Evolutionary conservation across 169 alveolate genomes (phyloP).

Genomic region (Perkinsus marinus): DNA sequence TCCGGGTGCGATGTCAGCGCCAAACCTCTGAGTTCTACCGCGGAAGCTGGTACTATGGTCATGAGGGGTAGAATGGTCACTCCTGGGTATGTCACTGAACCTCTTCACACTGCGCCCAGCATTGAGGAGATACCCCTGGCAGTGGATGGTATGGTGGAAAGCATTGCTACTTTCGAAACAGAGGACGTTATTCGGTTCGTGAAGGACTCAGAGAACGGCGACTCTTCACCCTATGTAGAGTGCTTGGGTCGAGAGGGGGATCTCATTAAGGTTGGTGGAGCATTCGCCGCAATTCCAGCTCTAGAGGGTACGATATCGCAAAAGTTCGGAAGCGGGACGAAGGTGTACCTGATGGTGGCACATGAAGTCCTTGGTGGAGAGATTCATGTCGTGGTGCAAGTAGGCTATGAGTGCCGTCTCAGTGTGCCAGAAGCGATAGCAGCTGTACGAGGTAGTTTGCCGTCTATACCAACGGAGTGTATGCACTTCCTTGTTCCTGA

Average conservation of each 20-base stretch:
- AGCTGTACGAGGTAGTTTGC: not conserved
- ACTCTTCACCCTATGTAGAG: not conserved
- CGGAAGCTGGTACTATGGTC: not conserved
- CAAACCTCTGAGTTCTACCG: not conserved
- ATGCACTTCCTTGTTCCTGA: not conserved
- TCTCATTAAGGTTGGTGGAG: not conserved
- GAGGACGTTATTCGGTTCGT: not conserved
- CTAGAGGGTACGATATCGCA: not conserved
- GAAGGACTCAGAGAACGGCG: not conserved
- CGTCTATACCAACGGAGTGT: not conserved
- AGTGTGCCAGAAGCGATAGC: not conserved
- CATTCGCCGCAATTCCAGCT: not conserved
- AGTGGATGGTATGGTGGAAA: not conserved
- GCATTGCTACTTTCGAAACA: not conserved
- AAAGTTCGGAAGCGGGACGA: not conserved
- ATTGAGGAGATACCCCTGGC: not conserved
- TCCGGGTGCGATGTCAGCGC: not conserved
- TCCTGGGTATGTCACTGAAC: not conserved
- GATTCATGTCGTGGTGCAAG: not conserved
- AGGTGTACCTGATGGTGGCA: not conserved
- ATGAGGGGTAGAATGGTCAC: not conserved
- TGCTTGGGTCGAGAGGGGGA: not conserved
- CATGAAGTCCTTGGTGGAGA: not conserved
- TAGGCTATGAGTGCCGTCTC: not conserved
- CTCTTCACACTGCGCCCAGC: not conserved